phyloP scores from a whole-genome alignment of 768 basidiomycete species.

The Lactifluus hygrophoroides region DNA sequence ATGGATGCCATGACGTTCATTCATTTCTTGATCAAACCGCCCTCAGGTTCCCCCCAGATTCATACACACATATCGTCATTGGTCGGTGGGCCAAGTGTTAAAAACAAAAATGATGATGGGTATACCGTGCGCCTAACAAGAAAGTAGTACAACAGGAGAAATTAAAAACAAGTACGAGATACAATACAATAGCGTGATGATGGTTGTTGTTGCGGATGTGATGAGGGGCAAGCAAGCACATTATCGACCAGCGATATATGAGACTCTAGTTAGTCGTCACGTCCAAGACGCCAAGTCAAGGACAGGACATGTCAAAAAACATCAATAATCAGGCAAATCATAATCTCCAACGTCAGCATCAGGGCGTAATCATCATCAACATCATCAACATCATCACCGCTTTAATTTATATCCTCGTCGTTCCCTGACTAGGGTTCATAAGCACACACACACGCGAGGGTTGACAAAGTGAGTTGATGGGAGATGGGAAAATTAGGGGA shows the following conservation, averaged over 20 bases:
- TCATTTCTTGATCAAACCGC: background rate
- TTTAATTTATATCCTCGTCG: background rate
- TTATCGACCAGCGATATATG: conserved; percentile 16
- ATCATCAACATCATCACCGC: background rate
- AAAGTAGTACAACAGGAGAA: background rate
- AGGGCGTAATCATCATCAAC: too few relatives aligned
- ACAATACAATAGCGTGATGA: background rate
- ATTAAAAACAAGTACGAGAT: background rate
- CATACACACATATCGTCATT: conserved; percentile 9
- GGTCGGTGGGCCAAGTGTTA: background rate
- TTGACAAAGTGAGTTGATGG: background rate
- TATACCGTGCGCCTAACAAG: conserved; percentile 1
- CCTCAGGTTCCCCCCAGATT: too few relatives aligned
- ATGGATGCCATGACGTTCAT: background rate
- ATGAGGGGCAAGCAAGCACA: background rate
- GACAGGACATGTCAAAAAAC: background rate
- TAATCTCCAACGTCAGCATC: conserved; percentile 2
- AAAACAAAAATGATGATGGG: background rate
- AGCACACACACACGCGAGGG: too few relatives aligned
- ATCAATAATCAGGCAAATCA: background rate
- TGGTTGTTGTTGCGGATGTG: background rate
- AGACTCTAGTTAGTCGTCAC: background rate
- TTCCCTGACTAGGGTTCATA: too few relatives aligned
- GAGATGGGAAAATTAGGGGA: background rate
- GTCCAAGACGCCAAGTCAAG: background rate